Percentiles rank a stretch among this genome's conserved stretches.
Conservation (phyloP, 768 basidiomycete genomes). For the Naematelia aurantialba region DNA sequence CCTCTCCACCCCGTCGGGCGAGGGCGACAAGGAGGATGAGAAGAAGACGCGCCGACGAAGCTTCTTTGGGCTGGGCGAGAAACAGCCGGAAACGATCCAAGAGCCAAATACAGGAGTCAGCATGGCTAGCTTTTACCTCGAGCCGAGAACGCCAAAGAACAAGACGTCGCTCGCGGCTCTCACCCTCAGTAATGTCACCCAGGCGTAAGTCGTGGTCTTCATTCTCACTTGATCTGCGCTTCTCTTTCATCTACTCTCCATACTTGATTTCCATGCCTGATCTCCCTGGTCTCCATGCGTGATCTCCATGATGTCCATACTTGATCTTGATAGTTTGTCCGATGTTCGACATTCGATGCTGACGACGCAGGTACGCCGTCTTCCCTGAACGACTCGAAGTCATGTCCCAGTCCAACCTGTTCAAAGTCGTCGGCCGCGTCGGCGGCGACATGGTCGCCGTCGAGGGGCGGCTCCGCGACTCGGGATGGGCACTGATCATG, state of each 20-base stretch:
- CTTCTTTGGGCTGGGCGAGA: constrained; percentile 44
- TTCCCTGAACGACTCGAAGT: constrained; percentile 93
- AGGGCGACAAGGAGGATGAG: constrained; percentile 31
- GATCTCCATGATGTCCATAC: neutral
- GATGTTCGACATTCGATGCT: neutral
- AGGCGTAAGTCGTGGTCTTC: constrained; percentile 65
- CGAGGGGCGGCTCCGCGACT: constrained; percentile 60
- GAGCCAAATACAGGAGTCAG: constrained; percentile 38
- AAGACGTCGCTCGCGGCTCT: constrained; percentile 73
- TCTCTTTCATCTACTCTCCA: no score
- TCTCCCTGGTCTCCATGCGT: no score
- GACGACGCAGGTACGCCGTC: constrained; percentile 60
- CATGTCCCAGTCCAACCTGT: constrained; percentile 79
- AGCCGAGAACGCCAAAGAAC: constrained; percentile 46
- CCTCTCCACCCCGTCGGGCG: constrained; percentile 54
- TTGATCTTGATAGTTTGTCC: no score
- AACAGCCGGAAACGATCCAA: constrained; percentile 32
- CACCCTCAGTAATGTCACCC: constrained; percentile 66
- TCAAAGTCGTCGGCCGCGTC: constrained; percentile 84
- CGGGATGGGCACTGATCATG: constrained; percentile 83
- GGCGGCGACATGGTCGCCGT: constrained; percentile 71
- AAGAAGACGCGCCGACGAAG: constrained; percentile 62
- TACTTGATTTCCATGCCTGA: no score
- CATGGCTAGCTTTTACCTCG: constrained; percentile 51
- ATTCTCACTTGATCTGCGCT: neutral